Conservation (phyloP, 176 grass and related monocot species). For the Paspalum vaginatum region DNA sequence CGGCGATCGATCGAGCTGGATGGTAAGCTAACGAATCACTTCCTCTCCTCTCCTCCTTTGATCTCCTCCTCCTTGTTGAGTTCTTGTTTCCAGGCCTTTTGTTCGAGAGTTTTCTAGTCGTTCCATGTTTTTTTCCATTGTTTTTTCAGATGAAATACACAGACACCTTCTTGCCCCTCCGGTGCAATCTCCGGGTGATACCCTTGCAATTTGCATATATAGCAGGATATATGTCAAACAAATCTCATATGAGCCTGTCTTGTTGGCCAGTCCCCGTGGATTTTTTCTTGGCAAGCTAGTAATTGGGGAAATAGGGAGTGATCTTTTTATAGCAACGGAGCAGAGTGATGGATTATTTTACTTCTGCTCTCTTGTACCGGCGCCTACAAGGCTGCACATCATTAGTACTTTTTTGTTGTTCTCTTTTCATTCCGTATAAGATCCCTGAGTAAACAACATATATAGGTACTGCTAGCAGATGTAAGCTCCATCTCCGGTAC, state of each 20-base stretch:
- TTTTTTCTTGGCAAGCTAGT: background rate
- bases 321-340: conserved; percentile 16
- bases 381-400: background rate
- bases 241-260: no score
- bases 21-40: background rate
- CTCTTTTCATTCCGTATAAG: background rate
- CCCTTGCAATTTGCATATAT: background rate
- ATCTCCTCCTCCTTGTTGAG: background rate
- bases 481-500: background rate
- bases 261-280: no score
- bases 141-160: background rate
- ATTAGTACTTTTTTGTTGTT: background rate
- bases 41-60: background rate
- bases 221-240: no score
- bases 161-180: background rate
- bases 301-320: background rate
- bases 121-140: background rate
- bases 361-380: background rate
- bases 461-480: no score
- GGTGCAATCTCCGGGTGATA: background rate
- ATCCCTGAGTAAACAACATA: background rate
- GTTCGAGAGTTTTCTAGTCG: background rate
- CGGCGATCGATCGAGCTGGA: background rate
- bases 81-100: background rate
- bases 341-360: conserved; percentile 6